These are phyloP conservation scores for Phytophthora boehmeriae DNA, from an alignment of 352 stramenopile species.

Conservation along the genomic window DNA sequence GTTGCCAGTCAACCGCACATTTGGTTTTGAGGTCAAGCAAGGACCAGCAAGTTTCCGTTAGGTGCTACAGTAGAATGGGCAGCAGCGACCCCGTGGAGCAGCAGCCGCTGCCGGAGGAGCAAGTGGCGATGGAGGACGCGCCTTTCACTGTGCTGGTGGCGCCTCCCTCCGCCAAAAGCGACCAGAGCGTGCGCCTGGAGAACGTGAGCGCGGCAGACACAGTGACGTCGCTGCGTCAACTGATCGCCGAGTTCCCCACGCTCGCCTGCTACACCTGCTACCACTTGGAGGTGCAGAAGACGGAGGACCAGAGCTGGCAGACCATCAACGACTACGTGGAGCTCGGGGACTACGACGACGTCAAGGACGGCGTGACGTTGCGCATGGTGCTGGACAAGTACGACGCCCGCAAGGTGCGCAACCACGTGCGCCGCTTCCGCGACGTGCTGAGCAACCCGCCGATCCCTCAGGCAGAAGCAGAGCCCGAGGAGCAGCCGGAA, in stretches of 20 bases:
- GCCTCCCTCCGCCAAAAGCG: slow-evolving; percentile 36
- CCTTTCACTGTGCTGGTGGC: slow-evolving; percentile 63
- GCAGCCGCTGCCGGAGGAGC: slow-evolving; percentile 27
- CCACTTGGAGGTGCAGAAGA: slow-evolving; percentile 64
- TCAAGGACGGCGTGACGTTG: slow-evolving; percentile 66
- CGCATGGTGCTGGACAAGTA: slow-evolving; percentile 90
- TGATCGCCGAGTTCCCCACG: slow-evolving; percentile 82
- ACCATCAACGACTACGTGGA: slow-evolving; percentile 88
- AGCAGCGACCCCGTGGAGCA: slow-evolving; percentile 39
- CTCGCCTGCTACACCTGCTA: slow-evolving; percentile 90
- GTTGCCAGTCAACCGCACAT: slow-evolving; percentile 9
- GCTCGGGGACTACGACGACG: slow-evolving; percentile 79
- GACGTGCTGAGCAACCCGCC: slow-evolving; percentile 84
- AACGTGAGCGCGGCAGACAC: slow-evolving; percentile 78
- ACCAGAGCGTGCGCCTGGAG: slow-evolving; percentile 60
- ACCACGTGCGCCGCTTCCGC: slow-evolving; percentile 84
- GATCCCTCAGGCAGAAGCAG: slow-evolving; percentile 58
- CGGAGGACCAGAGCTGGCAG: slow-evolving; percentile 36
- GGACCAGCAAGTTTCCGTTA: slow-evolving; percentile 8
- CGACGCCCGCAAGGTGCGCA: slow-evolving; percentile 82
- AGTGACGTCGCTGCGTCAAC: slow-evolving; percentile 81
- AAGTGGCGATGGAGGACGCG: slow-evolving; percentile 41
- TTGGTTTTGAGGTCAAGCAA: slow-evolving; percentile 23
- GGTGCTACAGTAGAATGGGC: no score
- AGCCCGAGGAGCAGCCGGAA: slow-evolving; percentile 31